Evolutionary conservation across 495 filamentous ascomycete species (phyloP).

Genomic region (Bathelium albidoporum): DNA sequence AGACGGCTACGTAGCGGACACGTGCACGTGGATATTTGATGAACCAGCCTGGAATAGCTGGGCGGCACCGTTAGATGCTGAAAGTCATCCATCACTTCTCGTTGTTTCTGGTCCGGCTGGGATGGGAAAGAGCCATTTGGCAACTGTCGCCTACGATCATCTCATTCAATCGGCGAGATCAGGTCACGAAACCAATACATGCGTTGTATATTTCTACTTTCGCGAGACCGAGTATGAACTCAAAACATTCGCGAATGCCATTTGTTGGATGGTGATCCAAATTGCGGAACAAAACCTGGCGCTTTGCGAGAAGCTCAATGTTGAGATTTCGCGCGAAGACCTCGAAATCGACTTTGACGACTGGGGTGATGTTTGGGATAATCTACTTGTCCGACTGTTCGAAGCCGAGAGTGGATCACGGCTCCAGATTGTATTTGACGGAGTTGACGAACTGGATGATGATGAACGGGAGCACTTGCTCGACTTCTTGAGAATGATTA

Average conservation of each 20-base stretch:
- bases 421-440: constrained; percentile 15
- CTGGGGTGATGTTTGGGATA: constrained; percentile 13
- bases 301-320: constrained; percentile 17
- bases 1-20: constrained; percentile 9
- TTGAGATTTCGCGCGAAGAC: constrained; percentile 11
- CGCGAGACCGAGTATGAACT: constrained; percentile 11
- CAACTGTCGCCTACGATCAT: constrained; percentile 8
- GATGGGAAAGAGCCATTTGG: constrained; percentile 17
- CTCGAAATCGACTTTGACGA: background rate
- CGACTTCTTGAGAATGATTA: constrained; percentile 10
- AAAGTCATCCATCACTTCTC: constrained; percentile 1
- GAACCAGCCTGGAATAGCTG: constrained; percentile 13
- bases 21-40: constrained; percentile 14
- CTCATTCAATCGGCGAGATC: constrained; percentile 2
- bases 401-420: background rate
- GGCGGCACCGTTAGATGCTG: constrained; percentile 8
- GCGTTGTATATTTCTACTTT: constrained; percentile 15
- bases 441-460: constrained; percentile 11
- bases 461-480: constrained; percentile 4
- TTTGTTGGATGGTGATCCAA: constrained; percentile 11
- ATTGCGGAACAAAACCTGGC: constrained; percentile 15
- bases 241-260: constrained; percentile 1
- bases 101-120: constrained; percentile 8
- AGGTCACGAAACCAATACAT: constrained; percentile 1
- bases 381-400: constrained; percentile 8